Percentiles rank a stretch among this genome's conserved stretches.
Evolutionary conservation across 441 rosid genomes (phyloP).

Genomic region (Adansonia madagascariensis): DNA sequence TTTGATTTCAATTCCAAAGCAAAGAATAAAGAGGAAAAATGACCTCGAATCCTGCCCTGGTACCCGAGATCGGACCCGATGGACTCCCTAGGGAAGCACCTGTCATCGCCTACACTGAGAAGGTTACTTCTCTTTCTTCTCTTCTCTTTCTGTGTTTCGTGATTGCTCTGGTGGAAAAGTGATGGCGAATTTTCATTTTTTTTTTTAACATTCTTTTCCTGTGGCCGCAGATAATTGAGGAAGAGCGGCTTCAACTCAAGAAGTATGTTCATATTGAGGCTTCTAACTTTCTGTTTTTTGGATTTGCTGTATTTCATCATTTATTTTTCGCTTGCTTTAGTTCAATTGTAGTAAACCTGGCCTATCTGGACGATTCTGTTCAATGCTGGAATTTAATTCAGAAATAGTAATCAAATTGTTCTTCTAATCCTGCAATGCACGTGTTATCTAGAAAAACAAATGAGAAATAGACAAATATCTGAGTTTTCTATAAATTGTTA

Average conservation of each 20-base stretch:
- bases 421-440: slow-evolving; percentile 1
- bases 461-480: not conserved
- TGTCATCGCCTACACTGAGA: slow-evolving; percentile 87
- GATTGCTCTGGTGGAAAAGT: slow-evolving; percentile 15
- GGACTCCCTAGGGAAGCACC: slow-evolving; percentile 84
- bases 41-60: slow-evolving; percentile 64
- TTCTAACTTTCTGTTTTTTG: not conserved
- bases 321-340: not conserved
- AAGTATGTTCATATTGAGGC: slow-evolving; percentile 50
- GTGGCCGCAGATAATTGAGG: slow-evolving; percentile 68
- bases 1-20: slow-evolving; percentile 16
- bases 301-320: not conserved
- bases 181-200: slow-evolving; percentile 23
- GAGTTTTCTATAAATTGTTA: not conserved
- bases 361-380: not conserved
- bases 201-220: slow-evolving; percentile 15
- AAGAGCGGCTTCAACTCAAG: slow-evolving; percentile 81
- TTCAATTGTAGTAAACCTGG: slow-evolving; percentile 13
- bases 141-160: slow-evolving; percentile 6
- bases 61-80: slow-evolving; percentile 85
- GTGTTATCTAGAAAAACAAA: not conserved
- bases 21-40: slow-evolving; percentile 26
- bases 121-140: slow-evolving; percentile 44
- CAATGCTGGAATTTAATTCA: not conserved
- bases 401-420: not conserved